A percentile compares a stretch with the other conserved stretches of the same genome.
These are phyloP conservation scores for Phyllosticta ampelicida DNA, from an alignment of 2,329 filamentous ascomycete genomes.

Conservation along the genomic window DNA sequence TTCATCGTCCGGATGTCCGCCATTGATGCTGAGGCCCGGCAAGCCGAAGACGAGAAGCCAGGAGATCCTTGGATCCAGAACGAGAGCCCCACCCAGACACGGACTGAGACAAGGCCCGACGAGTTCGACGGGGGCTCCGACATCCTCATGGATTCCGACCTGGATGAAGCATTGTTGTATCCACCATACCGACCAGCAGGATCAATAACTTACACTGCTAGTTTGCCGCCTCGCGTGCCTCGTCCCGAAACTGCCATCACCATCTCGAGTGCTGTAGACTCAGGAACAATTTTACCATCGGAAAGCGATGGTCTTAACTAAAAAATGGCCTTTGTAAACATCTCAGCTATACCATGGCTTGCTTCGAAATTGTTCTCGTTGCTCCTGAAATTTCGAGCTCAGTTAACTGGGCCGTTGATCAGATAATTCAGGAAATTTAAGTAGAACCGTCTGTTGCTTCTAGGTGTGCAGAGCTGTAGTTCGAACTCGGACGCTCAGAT, in stretches of 20 bases:
- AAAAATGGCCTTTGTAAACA: background rate
- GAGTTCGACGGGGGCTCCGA: background rate
- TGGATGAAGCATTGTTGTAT: background rate
- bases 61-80: background rate
- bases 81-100: background rate
- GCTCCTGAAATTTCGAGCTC: background rate
- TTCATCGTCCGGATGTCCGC: slow-evolving; percentile 62
- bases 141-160: background rate
- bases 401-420: no score
- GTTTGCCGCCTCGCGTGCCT: no score
- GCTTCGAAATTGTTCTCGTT: background rate
- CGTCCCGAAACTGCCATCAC: background rate
- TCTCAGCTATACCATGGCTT: background rate
- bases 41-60: slow-evolving; percentile 8
- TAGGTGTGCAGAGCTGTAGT: no score
- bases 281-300: background rate
- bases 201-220: no score
- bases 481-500: no score
- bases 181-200: background rate
- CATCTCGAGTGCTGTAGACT: background rate
- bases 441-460: no score
- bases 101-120: background rate
- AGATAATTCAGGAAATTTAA: no score
- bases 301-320: background rate
- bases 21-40: slow-evolving; percentile 41